These are phyloP conservation scores for Calonectria hawksworthii DNA, from an alignment of 2,329 filamentous ascomycete species.

Conservation along the genomic window DNA sequence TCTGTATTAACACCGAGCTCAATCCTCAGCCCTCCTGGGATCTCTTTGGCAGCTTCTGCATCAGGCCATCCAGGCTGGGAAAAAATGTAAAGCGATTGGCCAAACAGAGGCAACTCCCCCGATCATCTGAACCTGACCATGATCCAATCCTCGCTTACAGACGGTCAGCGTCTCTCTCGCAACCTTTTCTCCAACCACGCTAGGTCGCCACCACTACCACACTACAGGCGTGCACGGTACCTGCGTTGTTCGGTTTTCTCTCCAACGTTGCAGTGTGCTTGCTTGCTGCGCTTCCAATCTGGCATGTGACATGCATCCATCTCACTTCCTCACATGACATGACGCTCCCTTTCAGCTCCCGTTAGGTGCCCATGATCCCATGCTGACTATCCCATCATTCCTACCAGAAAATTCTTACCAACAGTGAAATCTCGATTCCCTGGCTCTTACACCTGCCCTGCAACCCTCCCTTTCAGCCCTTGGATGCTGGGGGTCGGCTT, in stretches of 20 bases:
- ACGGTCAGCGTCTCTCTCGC: slow-evolving; percentile 15
- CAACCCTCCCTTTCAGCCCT: background rate
- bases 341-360: slow-evolving; percentile 27
- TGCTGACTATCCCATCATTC: slow-evolving; percentile 14
- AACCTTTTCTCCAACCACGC: slow-evolving; percentile 5
- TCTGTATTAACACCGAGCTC: slow-evolving; percentile 27
- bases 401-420: slow-evolving; percentile 14
- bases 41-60: slow-evolving; percentile 25
- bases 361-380: slow-evolving; percentile 13
- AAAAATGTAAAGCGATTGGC: slow-evolving; percentile 16
- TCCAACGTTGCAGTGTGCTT: slow-evolving; percentile 25
- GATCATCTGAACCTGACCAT: slow-evolving; percentile 21
- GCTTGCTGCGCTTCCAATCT: slow-evolving; percentile 20
- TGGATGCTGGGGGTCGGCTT: background rate
- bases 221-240: background rate
- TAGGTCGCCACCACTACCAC: slow-evolving; percentile 7
- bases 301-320: slow-evolving; percentile 31
- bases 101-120: slow-evolving; percentile 7
- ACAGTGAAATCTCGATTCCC: slow-evolving; percentile 29
- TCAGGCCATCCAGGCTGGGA: slow-evolving; percentile 27
- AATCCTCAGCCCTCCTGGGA: slow-evolving; percentile 31
- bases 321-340: slow-evolving; percentile 20
- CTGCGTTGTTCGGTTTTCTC: slow-evolving; percentile 2
- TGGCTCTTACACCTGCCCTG: slow-evolving; percentile 26
- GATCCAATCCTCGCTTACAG: slow-evolving; percentile 13